Evolutionary conservation across 352 stramenopile species (phyloP), one percentile per base, ranked within the genome.

Genomic region (Phytophthora pini): DNA sequence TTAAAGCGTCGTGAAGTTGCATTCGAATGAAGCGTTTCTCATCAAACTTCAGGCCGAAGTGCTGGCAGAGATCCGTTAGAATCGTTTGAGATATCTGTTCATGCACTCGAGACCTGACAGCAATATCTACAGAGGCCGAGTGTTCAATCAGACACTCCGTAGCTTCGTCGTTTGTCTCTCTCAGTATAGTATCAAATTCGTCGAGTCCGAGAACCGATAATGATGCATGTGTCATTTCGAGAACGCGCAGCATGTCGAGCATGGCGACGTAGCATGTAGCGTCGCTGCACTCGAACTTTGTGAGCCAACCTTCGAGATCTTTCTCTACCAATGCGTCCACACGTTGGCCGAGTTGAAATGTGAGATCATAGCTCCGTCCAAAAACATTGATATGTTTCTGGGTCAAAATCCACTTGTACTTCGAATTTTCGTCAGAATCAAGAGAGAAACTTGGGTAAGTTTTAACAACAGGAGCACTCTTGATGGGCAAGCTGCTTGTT

Each of bases 311-410:
- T 36, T 82, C 86, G 11, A 94, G 49, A 60, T 95, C 88, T 60
- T 84, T 82, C 22, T 68, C 47, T 7, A 92, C 51, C 43, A 75
- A 73, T 1, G 39, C 20, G 39, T 84, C 81, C 7, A 94, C 56
- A 48, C 88, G 80, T 34, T 86, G 72, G 13, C 70, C 73, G 11
- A 96, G 58, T 4, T 90, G 57, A 44, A 65, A 59, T 34, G 64
- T 82, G 7, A 97, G 56, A 65, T 95, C 76, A 20, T 93, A 72
- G 12, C 39, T 68, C 15, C 83, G 58, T 13, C 87, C 87, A 20
- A 97, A 74, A 24, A 97, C 44, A 15, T 74, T 80, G 24, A 94
- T 49, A 26, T 74, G 49, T 44, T 71, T 69, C 50, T 81, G 65
- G 43, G 46, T 41, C 26, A 62, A 54, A 24, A 85, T 45, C 10